phyloP scores from a whole-genome alignment of 2,329 filamentous ascomycete species.

The Thielaviopsis musarum region DNA sequence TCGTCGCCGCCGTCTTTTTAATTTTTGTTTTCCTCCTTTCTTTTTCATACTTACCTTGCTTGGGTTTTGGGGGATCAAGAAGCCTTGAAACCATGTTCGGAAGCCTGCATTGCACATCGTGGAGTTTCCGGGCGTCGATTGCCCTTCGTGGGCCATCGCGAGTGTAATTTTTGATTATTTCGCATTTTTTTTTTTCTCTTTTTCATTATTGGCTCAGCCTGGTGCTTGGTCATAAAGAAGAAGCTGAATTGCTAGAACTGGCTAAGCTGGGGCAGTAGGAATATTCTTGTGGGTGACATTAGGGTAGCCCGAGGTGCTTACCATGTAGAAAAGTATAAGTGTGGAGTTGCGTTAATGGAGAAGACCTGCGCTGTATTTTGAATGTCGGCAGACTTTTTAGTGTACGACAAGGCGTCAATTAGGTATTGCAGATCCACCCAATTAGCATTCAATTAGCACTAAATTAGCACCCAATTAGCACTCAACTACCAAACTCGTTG shows the following conservation, averaged over 20 bases:
- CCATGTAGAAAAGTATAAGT: no score
- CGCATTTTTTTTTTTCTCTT: slow-evolving; percentile 6
- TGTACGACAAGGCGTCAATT: no score
- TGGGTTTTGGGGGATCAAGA: slow-evolving; percentile 12
- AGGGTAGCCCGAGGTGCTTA: no score
- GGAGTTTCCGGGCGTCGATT: slow-evolving; percentile 13
- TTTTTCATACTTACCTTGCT: slow-evolving; percentile 13
- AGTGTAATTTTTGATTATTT: slow-evolving; percentile 12
- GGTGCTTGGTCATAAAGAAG: slow-evolving; percentile 10
- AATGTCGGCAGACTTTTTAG: no score
- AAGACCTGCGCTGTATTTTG: no score
- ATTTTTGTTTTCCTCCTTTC: slow-evolving; percentile 6
- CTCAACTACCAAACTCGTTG: no score
- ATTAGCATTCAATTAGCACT: no score
- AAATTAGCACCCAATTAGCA: no score
- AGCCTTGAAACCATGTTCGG: slow-evolving; percentile 12
- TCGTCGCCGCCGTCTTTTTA: slow-evolving; percentile 1
- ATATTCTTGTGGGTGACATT: no score
- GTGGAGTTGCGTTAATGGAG: no score
- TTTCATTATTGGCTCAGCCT: slow-evolving; percentile 9
- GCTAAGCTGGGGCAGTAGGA: no score
- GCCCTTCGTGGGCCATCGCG: slow-evolving; percentile 13
- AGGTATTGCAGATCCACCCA: no score
- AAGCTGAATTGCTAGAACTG: background rate
- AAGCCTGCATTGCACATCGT: slow-evolving; percentile 13